Percentiles rank a stretch among this genome's conserved stretches.
Conservation (phyloP, 257 asterid species). For the Penstemon newberryi region DNA sequence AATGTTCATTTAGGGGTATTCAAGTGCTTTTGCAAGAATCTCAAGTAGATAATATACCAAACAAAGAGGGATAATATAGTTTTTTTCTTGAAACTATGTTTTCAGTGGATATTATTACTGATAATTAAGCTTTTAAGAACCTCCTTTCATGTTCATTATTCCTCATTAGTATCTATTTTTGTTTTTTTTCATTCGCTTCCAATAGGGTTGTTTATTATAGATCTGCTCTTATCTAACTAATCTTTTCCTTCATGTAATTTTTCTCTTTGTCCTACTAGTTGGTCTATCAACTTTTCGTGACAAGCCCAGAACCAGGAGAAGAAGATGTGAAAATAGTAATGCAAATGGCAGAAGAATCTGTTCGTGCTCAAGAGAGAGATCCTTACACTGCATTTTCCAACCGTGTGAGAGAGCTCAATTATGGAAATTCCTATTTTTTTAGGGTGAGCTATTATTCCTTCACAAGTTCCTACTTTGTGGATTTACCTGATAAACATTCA, state of each 20-base stretch:
- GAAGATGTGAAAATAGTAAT: slow-evolving; percentile 91
- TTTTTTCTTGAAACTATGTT: not conserved
- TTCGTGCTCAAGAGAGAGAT: slow-evolving; percentile 95
- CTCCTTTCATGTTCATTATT: slow-evolving; percentile 5
- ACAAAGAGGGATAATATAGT: slow-evolving; percentile 13
- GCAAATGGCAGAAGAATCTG: slow-evolving; percentile 99
- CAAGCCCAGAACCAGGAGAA: slow-evolving; percentile 75
- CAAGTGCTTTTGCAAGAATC: slow-evolving; percentile 12
- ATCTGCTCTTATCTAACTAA: slow-evolving; percentile 21
- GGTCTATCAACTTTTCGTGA: slow-evolving; percentile 88
- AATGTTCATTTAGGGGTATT: slow-evolving; percentile 6
- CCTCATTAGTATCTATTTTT: not conserved
- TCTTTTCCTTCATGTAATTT: slow-evolving; percentile 27
- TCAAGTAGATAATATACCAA: slow-evolving; percentile 18
- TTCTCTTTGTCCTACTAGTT: slow-evolving; percentile 48
- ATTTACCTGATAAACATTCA: slow-evolving; percentile 4
- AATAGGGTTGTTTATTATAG: not conserved
- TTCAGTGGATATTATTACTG: not conserved
- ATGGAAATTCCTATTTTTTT: slow-evolving; percentile 89
- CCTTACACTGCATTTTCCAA: slow-evolving; percentile 85
- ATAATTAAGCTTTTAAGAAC: slow-evolving; percentile 15
- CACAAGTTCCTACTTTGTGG: slow-evolving; percentile 5
- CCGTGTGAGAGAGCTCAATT: slow-evolving; percentile 91
- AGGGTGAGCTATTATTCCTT: slow-evolving; percentile 54
- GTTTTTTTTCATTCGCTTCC: not conserved